phyloP scores from a whole-genome alignment of 73 alveolate species.

The Paramecium tetraurelia region DNA sequence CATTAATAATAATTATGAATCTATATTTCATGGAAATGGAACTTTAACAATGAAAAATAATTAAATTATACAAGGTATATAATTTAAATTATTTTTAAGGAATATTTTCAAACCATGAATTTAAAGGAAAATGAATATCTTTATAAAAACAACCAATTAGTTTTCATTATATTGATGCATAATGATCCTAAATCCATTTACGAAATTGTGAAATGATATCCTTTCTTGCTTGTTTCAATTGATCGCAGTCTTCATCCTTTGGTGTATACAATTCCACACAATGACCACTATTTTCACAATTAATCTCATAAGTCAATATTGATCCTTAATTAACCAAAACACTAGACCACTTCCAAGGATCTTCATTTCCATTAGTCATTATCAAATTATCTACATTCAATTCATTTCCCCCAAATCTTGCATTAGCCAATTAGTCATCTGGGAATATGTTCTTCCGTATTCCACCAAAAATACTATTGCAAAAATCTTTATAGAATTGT shows the following conservation, averaged over 20 bases:
- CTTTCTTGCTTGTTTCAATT: slow-evolving; percentile 63
- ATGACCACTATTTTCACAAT: slow-evolving; percentile 81
- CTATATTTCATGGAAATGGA: neutral
- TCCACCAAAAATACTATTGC: neutral
- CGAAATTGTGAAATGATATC: slow-evolving; percentile 22
- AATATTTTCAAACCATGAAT: neutral
- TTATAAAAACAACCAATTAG: neutral
- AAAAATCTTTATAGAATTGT: slow-evolving; percentile 3
- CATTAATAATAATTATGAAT: neutral
- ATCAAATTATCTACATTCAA: slow-evolving; percentile 66
- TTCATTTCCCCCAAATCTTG: slow-evolving; percentile 56
- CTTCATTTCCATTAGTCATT: slow-evolving; percentile 77
- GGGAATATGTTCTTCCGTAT: neutral
- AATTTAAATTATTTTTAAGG: neutral
- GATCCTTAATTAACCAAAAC: slow-evolving; percentile 45
- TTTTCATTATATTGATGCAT: neutral
- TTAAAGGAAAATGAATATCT: neutral
- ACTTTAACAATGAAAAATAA: neutral
- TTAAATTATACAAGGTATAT: neutral
- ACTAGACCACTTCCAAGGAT: slow-evolving; percentile 84
- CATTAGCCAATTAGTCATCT: slow-evolving; percentile 67
- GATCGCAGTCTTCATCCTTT: slow-evolving; percentile 67
- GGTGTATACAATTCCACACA: slow-evolving; percentile 83
- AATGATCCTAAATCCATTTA: slow-evolving; percentile 54
- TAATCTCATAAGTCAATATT: slow-evolving; percentile 58